Percentiles rank a stretch among this genome's conserved stretches.
phyloP scores from a whole-genome alignment of 768 basidiomycete genomes.

The Tylopilus rubrobrunneus region DNA sequence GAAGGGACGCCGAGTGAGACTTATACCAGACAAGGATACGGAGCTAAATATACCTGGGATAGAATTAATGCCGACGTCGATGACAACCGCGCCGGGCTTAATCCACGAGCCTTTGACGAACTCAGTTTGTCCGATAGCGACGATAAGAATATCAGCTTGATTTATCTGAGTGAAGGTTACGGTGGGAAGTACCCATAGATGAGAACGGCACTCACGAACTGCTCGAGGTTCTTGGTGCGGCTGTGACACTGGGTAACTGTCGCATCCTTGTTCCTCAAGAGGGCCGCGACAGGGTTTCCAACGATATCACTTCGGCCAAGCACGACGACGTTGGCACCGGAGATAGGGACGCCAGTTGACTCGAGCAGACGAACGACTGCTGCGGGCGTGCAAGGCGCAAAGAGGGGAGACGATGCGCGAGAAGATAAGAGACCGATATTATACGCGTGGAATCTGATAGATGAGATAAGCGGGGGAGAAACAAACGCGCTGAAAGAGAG shows the following conservation, averaged over 20 bases:
- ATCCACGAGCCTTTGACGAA: slow-evolving; percentile 93
- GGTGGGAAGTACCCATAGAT: slow-evolving; percentile 6
- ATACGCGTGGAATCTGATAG: slow-evolving; percentile 87
- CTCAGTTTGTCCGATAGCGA: slow-evolving; percentile 92
- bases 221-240: slow-evolving; percentile 74
- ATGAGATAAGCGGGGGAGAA: slow-evolving; percentile 5
- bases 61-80: slow-evolving; percentile 98
- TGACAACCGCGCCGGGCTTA: slow-evolving; percentile 91
- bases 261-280: slow-evolving; percentile 86
- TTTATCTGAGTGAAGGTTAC: slow-evolving; percentile 51
- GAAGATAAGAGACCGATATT: slow-evolving; percentile 96
- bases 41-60: slow-evolving; percentile 60
- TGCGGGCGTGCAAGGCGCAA: slow-evolving; percentile 92
- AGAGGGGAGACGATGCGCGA: slow-evolving; percentile 83
- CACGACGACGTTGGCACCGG: slow-evolving; percentile 83
- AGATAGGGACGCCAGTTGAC: slow-evolving; percentile 71
- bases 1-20: neutral
- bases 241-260: slow-evolving; percentile 99
- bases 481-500: slow-evolving; percentile 1
- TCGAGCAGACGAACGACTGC: slow-evolving; percentile 90
- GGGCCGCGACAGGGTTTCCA: slow-evolving; percentile 88
- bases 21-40: neutral
- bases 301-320: slow-evolving; percentile 98
- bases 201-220: slow-evolving; percentile 53
- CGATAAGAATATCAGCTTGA: slow-evolving; percentile 88